phyloP scores from a whole-genome alignment of 1,139 yeast genomes.

The Debaryomyces singareniensis region DNA sequence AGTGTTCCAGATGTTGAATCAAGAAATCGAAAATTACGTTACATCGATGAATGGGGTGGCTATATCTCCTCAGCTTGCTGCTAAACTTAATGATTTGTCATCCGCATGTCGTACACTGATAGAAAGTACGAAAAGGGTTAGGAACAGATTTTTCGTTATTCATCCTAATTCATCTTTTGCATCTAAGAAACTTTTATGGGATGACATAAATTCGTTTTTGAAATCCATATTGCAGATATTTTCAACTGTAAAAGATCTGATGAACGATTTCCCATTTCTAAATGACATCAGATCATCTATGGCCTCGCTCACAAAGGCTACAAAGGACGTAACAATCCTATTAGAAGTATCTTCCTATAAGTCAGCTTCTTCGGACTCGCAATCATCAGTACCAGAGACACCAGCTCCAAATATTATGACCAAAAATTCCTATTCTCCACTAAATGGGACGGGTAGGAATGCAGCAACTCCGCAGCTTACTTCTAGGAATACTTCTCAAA shows the following conservation, averaged over 20 bases:
- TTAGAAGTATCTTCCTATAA: slow-evolving; percentile 52
- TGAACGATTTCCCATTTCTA: slow-evolving; percentile 71
- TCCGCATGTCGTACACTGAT: slow-evolving; percentile 73
- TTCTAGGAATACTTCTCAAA: slow-evolving; percentile 1
- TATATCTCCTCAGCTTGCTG: slow-evolving; percentile 35
- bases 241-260: slow-evolving; percentile 77
- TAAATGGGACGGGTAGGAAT: slow-evolving; percentile 1
- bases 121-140: slow-evolving; percentile 69
- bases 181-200: slow-evolving; percentile 72
- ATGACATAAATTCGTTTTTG: slow-evolving; percentile 75
- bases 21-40: slow-evolving; percentile 57
- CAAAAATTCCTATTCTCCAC: slow-evolving; percentile 10
- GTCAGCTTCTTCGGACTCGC: slow-evolving; percentile 23
- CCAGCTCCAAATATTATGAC: slow-evolving; percentile 11
- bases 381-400: slow-evolving; percentile 16
- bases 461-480: slow-evolving; percentile 3
- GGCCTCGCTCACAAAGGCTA: slow-evolving; percentile 76
- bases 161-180: slow-evolving; percentile 44
- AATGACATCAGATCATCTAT: slow-evolving; percentile 77
- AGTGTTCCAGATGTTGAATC: slow-evolving; percentile 73
- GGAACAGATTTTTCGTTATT: slow-evolving; percentile 49
- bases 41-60: slow-evolving; percentile 52
- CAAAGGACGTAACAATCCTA: slow-evolving; percentile 83
- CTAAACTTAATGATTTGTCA: slow-evolving; percentile 72
- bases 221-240: slow-evolving; percentile 79